Base-by-base conservation (phyloP, 345 rosid species). In the Melastoma malabathricum region DNA sequence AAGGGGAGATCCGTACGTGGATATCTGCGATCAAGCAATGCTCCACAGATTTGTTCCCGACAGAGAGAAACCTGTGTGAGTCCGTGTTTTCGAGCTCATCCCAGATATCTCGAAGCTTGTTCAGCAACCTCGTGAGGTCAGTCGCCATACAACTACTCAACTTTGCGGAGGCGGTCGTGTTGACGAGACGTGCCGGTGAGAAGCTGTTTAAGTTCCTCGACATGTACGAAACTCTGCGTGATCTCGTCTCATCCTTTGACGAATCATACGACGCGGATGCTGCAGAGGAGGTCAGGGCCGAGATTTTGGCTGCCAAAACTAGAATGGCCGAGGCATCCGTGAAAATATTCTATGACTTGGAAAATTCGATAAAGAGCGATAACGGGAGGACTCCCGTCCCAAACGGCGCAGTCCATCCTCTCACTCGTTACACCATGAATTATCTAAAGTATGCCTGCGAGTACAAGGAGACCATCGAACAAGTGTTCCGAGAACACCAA, bases 401-500 rank as follows among this genome's bases (percentile, higher is more conserved):
- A 0, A 75, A 86, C 27, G 98, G 96, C 0, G 83, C 93, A 0
- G 92, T 90, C 15, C 98, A 90, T 19, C 98, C 94, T 0, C 45
- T 75, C 48, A 78, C 96, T 18, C 90, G 96, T 20, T 90, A 80
- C 78, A 80, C 94, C n/a, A 78, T 90, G 94, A 90, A 83, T 54
- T 90, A 90, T 45, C 74, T 90, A 5, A 79, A 78, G 29, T 78
- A 78, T 59, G 81, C 92, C 0, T 78, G 88, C 19, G 98, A 86
- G 59, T 86, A 86, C 59, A 81, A 71, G 56, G 78, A 77, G 17
- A 83, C 89, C 0, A 48, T 86, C 10, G 84, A 83, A 52, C 78
- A 78, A 66, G 82, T 86, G 15, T 90, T 86, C 43, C 72, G 50
- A 55, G 64, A 69, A 41, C 72, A 69, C 52, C 63, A 68, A 13